Percentiles rank a stretch among this genome's conserved stretches.
Evolutionary conservation across 2,329 filamentous ascomycete species (phyloP).

Genomic region (Fonsecaea multimorphosa): DNA sequence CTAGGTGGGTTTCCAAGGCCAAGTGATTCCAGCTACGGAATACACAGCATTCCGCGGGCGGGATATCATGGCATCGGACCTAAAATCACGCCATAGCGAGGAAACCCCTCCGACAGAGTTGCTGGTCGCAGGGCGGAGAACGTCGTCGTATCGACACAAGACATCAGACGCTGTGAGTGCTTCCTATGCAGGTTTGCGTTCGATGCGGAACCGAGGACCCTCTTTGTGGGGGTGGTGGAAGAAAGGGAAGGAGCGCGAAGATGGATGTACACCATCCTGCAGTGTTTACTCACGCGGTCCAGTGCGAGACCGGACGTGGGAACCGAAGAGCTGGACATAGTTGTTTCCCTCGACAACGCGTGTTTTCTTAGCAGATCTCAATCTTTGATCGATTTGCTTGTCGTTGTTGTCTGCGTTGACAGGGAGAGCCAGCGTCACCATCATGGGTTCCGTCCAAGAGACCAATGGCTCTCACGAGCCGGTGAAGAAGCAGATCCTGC

Average conservation of each 20-base stretch:
- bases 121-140: constrained; percentile 10
- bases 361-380: not conserved
- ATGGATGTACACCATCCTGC: not conserved
- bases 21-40: not conserved
- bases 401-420: not conserved
- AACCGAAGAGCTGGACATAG: not conserved
- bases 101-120: no score
- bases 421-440: constrained; percentile 7
- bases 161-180: not conserved
- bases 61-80: constrained; percentile 19
- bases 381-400: not conserved
- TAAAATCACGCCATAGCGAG: constrained; percentile 22
- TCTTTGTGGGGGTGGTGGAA: not conserved
- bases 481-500: constrained; percentile 61
- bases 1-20: not conserved
- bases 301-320: constrained; percentile 3
- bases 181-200: not conserved
- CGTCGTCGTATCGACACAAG: not conserved
- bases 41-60: not conserved
- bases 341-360: not conserved
- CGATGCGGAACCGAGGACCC: not conserved
- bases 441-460: constrained; percentile 35
- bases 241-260: not conserved
- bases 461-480: constrained; percentile 34
- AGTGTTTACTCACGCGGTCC: not conserved